Evolutionary conservation across 805 yeast genomes (phyloP).

Genomic region (Schizosaccharomyces osmophilus): DNA sequence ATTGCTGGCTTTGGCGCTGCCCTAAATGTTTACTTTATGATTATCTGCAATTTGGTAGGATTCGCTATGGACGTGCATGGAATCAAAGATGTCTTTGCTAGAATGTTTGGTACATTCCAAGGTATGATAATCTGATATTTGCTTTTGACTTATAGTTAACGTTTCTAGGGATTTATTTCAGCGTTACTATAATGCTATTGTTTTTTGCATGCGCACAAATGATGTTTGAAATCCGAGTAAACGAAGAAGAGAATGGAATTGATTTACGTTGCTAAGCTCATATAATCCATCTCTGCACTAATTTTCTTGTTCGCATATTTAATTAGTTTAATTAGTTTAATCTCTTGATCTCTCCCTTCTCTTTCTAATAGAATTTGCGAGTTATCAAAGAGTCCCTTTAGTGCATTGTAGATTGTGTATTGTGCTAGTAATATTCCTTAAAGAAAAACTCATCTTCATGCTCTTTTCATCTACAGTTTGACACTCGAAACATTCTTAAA

Average conservation of each 20-base stretch:
- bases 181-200: conserved; percentile 39
- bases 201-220: conserved; percentile 71
- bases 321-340: background rate
- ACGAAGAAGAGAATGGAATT: conserved; percentile 63
- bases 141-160: background rate
- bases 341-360: too few species aligned
- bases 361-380: too few species aligned
- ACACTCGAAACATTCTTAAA: too few species aligned
- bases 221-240: conserved; percentile 80
- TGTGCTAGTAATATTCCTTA: too few species aligned
- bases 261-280: conserved; percentile 41
- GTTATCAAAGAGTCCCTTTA: too few species aligned
- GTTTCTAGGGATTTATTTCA: conserved; percentile 9
- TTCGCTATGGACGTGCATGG: conserved; percentile 88
- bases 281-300: background rate
- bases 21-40: conserved; percentile 86
- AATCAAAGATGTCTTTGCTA: conserved; percentile 33
- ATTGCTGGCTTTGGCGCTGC: background rate
- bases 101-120: conserved; percentile 43
- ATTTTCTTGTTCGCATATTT: background rate
- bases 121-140: conserved; percentile 19
- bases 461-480: too few species aligned
- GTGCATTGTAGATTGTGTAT: too few species aligned
- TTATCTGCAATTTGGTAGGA: conserved; percentile 85
- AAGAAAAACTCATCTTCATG: too few species aligned